Conservation (phyloP, 768 basidiomycete genomes). For the Amanita inopinata region DNA sequence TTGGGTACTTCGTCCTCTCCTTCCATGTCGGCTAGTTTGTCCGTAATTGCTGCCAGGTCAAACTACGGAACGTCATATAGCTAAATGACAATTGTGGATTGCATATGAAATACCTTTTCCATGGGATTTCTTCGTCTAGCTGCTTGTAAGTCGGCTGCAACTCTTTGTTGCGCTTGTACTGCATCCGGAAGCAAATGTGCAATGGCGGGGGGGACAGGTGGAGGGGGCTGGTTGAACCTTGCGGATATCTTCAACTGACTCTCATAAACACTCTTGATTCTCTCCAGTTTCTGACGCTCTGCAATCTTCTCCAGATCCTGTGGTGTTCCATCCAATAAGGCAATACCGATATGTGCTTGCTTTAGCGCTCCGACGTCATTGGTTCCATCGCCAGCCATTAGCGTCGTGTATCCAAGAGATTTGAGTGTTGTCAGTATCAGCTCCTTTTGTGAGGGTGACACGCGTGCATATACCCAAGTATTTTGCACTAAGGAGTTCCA, state of each 20-base stretch:
- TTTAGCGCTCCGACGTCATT: slow-evolving; percentile 98
- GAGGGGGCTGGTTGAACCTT: slow-evolving; percentile 88
- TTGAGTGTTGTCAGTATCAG: slow-evolving; percentile 88
- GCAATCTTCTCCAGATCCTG: slow-evolving; percentile 93
- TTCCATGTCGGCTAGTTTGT: slow-evolving; percentile 77
- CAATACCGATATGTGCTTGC: slow-evolving; percentile 95
- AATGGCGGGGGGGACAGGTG: slow-evolving; percentile 83
- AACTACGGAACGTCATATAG: slow-evolving; percentile 18
- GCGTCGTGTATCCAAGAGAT: slow-evolving; percentile 78
- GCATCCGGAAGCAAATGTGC: slow-evolving; percentile 85
- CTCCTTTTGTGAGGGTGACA: slow-evolving; percentile 94
- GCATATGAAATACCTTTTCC: slow-evolving; percentile 58
- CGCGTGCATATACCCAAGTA: slow-evolving; percentile 98
- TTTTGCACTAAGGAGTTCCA: slow-evolving; percentile 84
- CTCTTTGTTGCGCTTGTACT: slow-evolving; percentile 81
- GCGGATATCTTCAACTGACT: slow-evolving; percentile 86
- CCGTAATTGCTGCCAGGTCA: slow-evolving; percentile 20
- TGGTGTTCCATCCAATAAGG: slow-evolving; percentile 80
- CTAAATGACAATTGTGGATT: slow-evolving; percentile 2
- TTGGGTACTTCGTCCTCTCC: slow-evolving; percentile 92
- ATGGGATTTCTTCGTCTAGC: slow-evolving; percentile 80
- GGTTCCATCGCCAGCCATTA: slow-evolving; percentile 99
- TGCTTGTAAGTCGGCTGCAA: slow-evolving; percentile 48
- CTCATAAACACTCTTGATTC: slow-evolving; percentile 96
- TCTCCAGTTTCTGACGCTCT: slow-evolving; percentile 80